phyloP scores from a whole-genome alignment of 257 asterid species.

The Solanum piurae region DNA sequence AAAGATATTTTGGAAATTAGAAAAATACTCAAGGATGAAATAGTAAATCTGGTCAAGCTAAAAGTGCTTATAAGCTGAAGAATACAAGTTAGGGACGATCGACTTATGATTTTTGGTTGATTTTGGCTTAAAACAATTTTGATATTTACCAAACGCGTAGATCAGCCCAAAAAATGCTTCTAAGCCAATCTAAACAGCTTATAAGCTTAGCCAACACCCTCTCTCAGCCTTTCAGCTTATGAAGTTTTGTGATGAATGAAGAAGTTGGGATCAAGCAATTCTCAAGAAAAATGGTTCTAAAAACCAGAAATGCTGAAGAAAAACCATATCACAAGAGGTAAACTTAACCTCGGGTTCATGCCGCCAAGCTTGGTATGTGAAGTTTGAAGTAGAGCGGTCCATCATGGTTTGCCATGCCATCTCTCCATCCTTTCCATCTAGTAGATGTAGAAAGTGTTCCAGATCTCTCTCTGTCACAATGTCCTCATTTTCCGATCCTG shows the following conservation, averaged over 20 bases:
- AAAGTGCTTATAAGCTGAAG: background rate
- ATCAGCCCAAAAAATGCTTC: background rate
- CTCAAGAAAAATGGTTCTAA: background rate
- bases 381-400: conserved; percentile 77
- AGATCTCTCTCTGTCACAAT: conserved; percentile 54
- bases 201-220: background rate
- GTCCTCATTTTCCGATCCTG: conserved; percentile 29
- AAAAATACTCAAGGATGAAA: background rate
- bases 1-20: background rate
- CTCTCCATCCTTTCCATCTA: conserved; percentile 61
- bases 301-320: background rate
- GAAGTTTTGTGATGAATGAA: background rate
- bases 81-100: background rate
- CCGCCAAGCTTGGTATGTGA: conserved; percentile 96
- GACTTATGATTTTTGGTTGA: background rate
- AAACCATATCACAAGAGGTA: background rate
- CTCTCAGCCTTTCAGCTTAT: background rate
- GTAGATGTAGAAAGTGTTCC: conserved; percentile 55
- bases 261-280: background rate
- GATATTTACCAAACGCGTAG: background rate
- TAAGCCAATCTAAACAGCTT: background rate
- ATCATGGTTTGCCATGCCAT: conserved; percentile 87
- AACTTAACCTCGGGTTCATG: conserved; percentile 73
- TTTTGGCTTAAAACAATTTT: background rate
- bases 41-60: background rate